phyloP scores from a whole-genome alignment of 768 basidiomycete species.

The Termitomyces heimii region DNA sequence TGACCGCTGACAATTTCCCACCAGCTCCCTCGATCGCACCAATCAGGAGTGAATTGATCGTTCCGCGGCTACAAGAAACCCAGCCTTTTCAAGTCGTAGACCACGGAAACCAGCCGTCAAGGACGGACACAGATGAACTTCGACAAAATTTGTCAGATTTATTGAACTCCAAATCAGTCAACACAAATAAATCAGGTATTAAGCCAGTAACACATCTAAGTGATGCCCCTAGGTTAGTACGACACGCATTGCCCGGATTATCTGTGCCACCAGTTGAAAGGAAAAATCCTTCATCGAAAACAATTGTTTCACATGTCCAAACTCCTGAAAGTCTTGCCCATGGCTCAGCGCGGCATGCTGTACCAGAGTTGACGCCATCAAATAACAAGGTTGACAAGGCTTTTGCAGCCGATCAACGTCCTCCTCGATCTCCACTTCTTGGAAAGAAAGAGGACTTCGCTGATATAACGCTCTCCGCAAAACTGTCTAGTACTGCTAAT shows the following conservation, averaged over 20 bases:
- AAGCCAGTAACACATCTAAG: background rate
- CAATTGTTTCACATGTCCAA: background rate
- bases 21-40: background rate
- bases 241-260: constrained; percentile 9
- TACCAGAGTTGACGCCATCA: constrained; percentile 2
- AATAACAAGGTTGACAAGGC: background rate
- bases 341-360: background rate
- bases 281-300: background rate
- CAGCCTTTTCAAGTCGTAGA: background rate
- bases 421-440: background rate
- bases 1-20: background rate
- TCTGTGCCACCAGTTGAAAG: background rate
- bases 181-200: background rate
- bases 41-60: background rate
- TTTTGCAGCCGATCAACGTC: background rate
- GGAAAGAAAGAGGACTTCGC: constrained; percentile 16
- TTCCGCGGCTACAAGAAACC: background rate
- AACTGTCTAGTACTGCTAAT: constrained; percentile 54
- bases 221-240: constrained; percentile 1
- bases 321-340: background rate
- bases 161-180: background rate
- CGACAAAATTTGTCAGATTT: background rate
- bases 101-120: background rate
- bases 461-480: constrained; percentile 26
- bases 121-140: background rate